Conservation (phyloP, 129 eudicot genomes). For the Centaurea solstitialis region DNA sequence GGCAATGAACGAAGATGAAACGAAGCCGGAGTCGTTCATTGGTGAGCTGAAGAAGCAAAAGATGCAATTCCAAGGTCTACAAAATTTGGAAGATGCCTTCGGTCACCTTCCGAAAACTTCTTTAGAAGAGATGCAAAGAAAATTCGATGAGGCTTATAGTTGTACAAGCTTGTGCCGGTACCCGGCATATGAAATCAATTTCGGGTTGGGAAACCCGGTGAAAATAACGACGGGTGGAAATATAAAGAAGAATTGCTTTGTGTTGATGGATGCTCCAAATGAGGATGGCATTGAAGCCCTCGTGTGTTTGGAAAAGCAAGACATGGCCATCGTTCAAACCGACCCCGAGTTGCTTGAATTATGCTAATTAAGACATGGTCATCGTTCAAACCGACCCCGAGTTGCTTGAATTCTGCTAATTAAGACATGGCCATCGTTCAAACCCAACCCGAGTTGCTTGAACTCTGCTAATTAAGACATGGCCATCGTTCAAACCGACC, state of each 20-base stretch:
- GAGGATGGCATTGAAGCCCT: constrained; percentile 34
- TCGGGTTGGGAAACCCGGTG: constrained; percentile 42
- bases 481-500: too few relatives aligned
- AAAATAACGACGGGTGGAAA: background rate
- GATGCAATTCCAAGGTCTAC: background rate
- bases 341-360: constrained; percentile 8
- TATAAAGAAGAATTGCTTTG: background rate
- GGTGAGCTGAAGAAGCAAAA: background rate
- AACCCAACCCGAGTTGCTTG: too few relatives aligned
- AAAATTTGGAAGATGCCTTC: background rate
- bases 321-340: constrained; percentile 1
- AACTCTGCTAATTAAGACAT: too few relatives aligned
- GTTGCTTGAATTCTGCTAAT: too few relatives aligned
- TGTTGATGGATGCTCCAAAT: constrained; percentile 11
- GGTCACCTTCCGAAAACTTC: background rate
- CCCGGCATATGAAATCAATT: constrained; percentile 27
- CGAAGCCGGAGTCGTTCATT: background rate
- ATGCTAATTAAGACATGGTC: too few relatives aligned
- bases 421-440: too few relatives aligned
- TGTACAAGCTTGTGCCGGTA: constrained; percentile 14
- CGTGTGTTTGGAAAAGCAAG: too few relatives aligned
- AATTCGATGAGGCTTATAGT: background rate
- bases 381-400: too few relatives aligned
- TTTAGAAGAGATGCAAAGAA: background rate
- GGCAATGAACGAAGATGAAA: background rate